These are phyloP conservation scores for Coffea humblotiana DNA, from an alignment of 305 asterid species.

Conservation along the genomic window DNA sequence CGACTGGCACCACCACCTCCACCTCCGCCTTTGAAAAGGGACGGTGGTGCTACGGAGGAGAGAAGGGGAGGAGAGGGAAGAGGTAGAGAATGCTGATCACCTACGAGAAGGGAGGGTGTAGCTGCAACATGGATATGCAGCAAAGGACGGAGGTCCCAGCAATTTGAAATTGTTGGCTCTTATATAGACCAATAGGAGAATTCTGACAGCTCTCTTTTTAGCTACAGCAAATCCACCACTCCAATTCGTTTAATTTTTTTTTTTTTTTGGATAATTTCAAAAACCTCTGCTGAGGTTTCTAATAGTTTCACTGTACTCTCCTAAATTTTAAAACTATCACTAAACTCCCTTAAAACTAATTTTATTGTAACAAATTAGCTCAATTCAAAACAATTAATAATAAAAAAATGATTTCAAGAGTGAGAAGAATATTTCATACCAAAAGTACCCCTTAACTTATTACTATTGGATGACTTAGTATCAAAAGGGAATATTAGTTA, in stretches of 20 bases:
- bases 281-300: no score
- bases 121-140: not conserved
- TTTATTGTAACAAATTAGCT: no score
- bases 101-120: not conserved
- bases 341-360: no score
- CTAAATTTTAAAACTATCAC: no score
- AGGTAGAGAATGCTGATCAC: not conserved
- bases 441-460: no score
- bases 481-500: no score
- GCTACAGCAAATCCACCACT: not conserved
- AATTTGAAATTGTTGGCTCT: not conserved
- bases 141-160: not conserved
- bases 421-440: no score
- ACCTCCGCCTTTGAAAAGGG: not conserved
- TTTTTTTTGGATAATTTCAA: not conserved
- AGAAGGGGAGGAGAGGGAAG: not conserved
- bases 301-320: no score
- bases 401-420: no score
- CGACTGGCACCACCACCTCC: constrained; percentile 2
- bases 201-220: not conserved
- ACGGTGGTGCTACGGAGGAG: not conserved
- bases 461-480: no score
- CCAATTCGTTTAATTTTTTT: no score
- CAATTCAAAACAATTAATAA: no score
- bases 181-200: not conserved